A percentile compares a stretch with the other conserved stretches of the same genome.
Conservation (phyloP, 129 eudicot species). For the Smallanthus sonchifolius region DNA sequence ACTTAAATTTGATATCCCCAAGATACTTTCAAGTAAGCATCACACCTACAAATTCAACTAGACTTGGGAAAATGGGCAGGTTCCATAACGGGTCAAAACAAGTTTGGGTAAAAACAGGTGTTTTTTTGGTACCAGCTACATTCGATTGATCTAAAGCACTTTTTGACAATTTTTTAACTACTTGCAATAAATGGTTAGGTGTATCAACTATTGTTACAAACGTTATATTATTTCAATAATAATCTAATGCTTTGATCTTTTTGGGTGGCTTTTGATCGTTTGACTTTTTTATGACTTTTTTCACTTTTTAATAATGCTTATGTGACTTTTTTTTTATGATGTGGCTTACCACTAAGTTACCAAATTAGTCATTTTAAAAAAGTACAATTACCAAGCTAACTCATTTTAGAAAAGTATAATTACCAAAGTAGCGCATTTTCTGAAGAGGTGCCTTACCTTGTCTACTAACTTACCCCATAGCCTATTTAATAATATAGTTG, state of each 20-base stretch:
- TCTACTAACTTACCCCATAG: too few relatives aligned
- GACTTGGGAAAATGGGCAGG: neutral
- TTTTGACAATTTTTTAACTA: neutral
- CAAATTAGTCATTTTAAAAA: neutral
- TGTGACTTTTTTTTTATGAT: too few relatives aligned
- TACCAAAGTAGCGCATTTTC: too few relatives aligned
- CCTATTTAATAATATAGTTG: too few relatives aligned
- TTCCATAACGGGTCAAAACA: neutral
- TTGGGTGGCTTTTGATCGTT: too few relatives aligned
- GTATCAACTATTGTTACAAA: conserved; percentile 1
- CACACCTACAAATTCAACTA: neutral
- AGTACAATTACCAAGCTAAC: neutral
- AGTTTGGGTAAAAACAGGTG: neutral
- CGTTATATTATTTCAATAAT: neutral
- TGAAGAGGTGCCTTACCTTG: too few relatives aligned
- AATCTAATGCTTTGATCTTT: neutral
- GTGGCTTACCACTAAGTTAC: too few relatives aligned
- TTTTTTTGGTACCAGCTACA: neutral
- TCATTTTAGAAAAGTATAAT: too few relatives aligned
- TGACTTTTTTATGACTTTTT: too few relatives aligned
- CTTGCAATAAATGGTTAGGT: neutral
- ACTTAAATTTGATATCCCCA: conserved; percentile 78
- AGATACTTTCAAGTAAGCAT: conserved; percentile 68
- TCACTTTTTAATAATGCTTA: too few relatives aligned
- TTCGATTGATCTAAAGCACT: neutral